These are phyloP conservation scores for Biscutella laevigata DNA, from an alignment of 441 rosid species.

Conservation along the genomic window DNA sequence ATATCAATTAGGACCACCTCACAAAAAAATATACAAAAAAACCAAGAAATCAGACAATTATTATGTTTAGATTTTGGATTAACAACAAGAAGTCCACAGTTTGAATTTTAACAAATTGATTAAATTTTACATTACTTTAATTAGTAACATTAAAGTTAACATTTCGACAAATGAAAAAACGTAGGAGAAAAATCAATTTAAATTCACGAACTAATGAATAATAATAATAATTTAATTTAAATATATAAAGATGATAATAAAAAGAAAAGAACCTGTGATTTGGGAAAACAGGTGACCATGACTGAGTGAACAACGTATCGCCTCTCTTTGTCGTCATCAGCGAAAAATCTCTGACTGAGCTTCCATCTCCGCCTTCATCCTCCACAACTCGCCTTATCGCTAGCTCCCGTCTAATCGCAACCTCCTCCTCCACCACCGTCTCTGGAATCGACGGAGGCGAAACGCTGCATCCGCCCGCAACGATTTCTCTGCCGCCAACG, in stretches of 20 bases:
- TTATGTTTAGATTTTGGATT: not conserved
- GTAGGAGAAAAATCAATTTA: not conserved
- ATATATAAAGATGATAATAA: not conserved
- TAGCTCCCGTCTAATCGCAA: constrained; percentile 47
- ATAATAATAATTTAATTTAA: not conserved
- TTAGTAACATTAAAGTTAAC: not conserved
- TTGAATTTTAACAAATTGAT: too few relatives aligned
- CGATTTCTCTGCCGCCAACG: not conserved
- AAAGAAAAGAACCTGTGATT: constrained; percentile 36
- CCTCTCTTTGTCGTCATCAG: constrained; percentile 43
- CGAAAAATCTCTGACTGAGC: constrained; percentile 36
- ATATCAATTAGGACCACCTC: constrained; percentile 17
- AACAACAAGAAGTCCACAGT: not conserved
- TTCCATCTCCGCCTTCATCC: constrained; percentile 40
- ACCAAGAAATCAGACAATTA: not conserved
- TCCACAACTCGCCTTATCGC: constrained; percentile 53
- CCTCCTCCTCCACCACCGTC: constrained; percentile 47
- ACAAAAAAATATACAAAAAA: not conserved
- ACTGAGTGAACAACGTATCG: constrained; percentile 65
- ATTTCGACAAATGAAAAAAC: not conserved
- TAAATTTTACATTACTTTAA: too few relatives aligned
- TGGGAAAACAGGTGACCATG: constrained; percentile 51
- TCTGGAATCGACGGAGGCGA: constrained; percentile 24
- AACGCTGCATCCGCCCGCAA: constrained; percentile 1
- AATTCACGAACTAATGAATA: not conserved